Conservation (phyloP, 192 early-diverging fungal species). For the Coemansia sp. region DNA sequence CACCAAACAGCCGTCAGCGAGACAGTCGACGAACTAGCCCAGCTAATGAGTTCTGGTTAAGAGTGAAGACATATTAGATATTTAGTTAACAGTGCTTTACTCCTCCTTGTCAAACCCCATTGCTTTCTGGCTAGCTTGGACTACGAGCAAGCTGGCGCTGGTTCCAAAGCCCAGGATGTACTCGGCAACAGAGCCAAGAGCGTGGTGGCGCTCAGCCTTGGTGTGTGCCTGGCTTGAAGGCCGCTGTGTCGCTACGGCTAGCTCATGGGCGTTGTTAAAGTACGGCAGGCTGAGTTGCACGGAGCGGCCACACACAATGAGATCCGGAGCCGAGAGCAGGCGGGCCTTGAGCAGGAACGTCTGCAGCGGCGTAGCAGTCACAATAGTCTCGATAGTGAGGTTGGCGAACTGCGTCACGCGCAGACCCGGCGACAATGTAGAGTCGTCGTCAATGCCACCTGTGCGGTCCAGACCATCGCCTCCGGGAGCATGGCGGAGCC, state of each 20-base stretch:
- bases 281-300: conserved; percentile 23
- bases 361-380: conserved; percentile 43
- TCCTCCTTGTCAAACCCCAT: conserved; percentile 5
- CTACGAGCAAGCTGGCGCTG: conserved; percentile 51
- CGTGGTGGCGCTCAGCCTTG: conserved; percentile 27
- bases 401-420: conserved; percentile 35
- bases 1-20: conserved; percentile 24
- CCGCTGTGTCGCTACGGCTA: not conserved
- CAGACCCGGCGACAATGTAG: conserved; percentile 13
- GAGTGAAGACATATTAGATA: not conserved
- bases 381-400: conserved; percentile 32
- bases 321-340: conserved; percentile 14
- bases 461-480: conserved; percentile 3
- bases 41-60: conserved; percentile 30
- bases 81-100: not conserved
- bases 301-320: conserved; percentile 44
- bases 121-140: conserved; percentile 35
- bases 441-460: not conserved
- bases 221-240: conserved; percentile 28
- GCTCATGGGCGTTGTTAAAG: conserved; percentile 30
- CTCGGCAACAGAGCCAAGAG: conserved; percentile 44
- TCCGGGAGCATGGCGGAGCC: not conserved
- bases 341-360: conserved; percentile 36
- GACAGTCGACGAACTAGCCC: conserved; percentile 41
- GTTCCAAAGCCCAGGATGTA: conserved; percentile 46